Conservation (phyloP, 164 flowering plant species). For the Annona cherimola region DNA sequence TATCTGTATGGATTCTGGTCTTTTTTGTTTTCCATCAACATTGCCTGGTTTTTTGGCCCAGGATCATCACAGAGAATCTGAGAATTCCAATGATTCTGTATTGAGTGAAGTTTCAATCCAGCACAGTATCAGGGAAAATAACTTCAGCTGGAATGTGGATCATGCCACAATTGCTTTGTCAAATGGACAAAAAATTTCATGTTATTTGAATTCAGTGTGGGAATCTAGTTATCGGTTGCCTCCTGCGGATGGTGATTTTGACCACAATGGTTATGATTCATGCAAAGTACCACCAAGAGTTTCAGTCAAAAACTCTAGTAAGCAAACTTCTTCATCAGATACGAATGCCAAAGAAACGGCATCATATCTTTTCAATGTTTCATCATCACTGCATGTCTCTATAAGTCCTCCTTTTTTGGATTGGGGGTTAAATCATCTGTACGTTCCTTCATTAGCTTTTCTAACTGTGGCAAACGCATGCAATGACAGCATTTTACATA, state of each 20-base stretch:
- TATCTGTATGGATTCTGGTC: constrained; percentile 34
- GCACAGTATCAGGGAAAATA: constrained; percentile 16
- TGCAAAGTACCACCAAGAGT: constrained; percentile 29
- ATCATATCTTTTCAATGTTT: constrained; percentile 21
- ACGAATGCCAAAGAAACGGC: constrained; percentile 24
- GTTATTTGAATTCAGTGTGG: constrained; percentile 38
- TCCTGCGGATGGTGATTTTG: constrained; percentile 9
- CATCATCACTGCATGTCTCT: constrained; percentile 40
- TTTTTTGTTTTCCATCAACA: constrained; percentile 65
- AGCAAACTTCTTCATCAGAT: constrained; percentile 8
- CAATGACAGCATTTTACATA: constrained; percentile 45
- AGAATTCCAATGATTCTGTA: constrained; percentile 16
- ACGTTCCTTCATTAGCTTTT: constrained; percentile 51
- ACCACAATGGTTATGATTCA: constrained; percentile 26
- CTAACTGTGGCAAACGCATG: constrained; percentile 54
- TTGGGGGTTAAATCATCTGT: constrained; percentile 61
- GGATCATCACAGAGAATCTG: constrained; percentile 15
- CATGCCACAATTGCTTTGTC: constrained; percentile 31
- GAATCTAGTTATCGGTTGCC: constrained; percentile 19
- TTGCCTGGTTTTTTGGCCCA: constrained; percentile 33
- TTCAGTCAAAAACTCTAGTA: constrained; percentile 2
- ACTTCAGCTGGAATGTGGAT: constrained; percentile 37
- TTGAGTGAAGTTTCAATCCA: constrained; percentile 20
- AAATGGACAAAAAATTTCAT: constrained; percentile 42
- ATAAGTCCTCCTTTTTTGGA: constrained; percentile 59